A percentile compares a stretch with the other conserved stretches of the same genome.
Evolutionary conservation across 2,329 filamentous ascomycete species (phyloP).

Genomic region (Neofusicoccum cordaticola): DNA sequence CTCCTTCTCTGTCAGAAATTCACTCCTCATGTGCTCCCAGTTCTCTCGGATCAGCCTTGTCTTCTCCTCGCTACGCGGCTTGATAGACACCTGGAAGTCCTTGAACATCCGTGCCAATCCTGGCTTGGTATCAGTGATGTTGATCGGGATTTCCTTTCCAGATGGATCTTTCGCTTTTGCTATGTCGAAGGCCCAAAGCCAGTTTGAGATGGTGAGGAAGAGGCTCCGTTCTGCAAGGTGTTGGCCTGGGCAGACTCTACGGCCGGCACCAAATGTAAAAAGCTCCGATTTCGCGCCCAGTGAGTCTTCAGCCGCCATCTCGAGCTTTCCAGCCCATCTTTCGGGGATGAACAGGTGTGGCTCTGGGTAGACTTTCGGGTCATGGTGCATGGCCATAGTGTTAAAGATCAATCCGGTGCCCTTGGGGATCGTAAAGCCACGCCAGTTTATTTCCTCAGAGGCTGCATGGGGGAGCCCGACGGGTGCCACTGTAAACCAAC

Average conservation of each 20-base stretch:
- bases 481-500: not conserved
- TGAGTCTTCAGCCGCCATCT: not conserved
- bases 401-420: conserved; percentile 38
- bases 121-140: not conserved
- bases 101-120: not conserved
- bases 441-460: not conserved
- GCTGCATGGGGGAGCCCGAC: not conserved
- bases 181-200: not conserved
- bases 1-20: not conserved
- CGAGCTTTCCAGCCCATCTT: conserved; percentile 22
- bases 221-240: conserved; percentile 26
- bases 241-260: conserved; percentile 32
- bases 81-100: not conserved
- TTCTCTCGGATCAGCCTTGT: not conserved
- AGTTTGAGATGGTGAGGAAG: not conserved
- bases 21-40: not conserved
- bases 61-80: not conserved
- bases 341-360: conserved; percentile 35
- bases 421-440: conserved; percentile 34
- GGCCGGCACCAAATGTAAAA: conserved; percentile 21
- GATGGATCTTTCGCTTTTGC: not conserved
- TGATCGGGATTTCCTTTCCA: not conserved
- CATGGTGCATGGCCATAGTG: conserved; percentile 36
- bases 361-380: conserved; percentile 21
- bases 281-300: not conserved